Evolutionary conservation across 257 asterid species (phyloP), one percentile per base, ranked within the genome.

Genomic region (Przewalskia tangutica): DNA sequence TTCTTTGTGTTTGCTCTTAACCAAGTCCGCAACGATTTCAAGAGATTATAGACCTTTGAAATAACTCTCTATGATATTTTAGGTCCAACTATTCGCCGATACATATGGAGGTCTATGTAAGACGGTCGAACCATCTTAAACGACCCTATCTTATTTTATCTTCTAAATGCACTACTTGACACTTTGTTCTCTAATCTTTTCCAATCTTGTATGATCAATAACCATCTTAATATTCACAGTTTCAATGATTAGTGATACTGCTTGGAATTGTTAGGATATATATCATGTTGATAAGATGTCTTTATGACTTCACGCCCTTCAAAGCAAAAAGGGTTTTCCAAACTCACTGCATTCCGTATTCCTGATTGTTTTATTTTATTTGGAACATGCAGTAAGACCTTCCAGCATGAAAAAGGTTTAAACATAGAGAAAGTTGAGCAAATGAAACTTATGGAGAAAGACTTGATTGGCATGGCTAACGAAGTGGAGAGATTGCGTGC

Each of bases 401-500:
- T 96, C 59, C 93, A 91, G 85, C 82, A 85, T n/a, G 97, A 94
- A 84, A 96, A 94, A 84, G 88, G 92, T 66, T 42, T 81, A 51
- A 96, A 94, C 86, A 81, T 54, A 17, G 92, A 87, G 62, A 92
- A 92, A 87, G 97, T 96, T 77, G 91, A 91, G 76, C 84, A 89
- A 81, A 79, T 93, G 98, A 85, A 89, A 88, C 79, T 64, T 32
- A 63, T 86, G 90, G 99, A 94, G 94, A 90, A 86, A 86, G 89
- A 96, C 70, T 84, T 96, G 80, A 86, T 93, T 62, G 87, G 71
- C 65, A 80, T 88, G 92, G 87, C 87, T 79, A 90, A 56, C 55
- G 95, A 96, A 89, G 89, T 89, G 55, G 97, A 93, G 77, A 89
- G 90, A 81, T 83, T 92, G 83, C 97, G 89, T 1, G 88, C 87